Base-by-base conservation (phyloP, 441 rosid species). In the California macrophylla region DNA sequence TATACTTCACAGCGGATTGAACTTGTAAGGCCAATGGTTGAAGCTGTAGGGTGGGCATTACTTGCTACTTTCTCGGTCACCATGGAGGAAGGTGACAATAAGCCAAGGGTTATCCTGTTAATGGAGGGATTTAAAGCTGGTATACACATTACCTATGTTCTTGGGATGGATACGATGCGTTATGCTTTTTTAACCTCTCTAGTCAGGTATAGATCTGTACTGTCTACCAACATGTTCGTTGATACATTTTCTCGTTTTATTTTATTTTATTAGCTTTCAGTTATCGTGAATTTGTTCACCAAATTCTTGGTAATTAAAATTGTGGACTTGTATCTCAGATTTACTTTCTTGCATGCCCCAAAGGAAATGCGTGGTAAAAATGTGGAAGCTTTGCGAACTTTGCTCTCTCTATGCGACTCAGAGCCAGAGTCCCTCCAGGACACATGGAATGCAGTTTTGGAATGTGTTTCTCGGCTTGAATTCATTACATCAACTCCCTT, bases 81-180 rank as follows among this genome's bases (percentile, higher is more conserved):
- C 21, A 92, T 95, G 98, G 99, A 93, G 85, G 99, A 92, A 85
- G 98, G 90, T 81, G 99, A 95, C 47, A 91, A 89, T 82, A 95
- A 91, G 72, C 92, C 94, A 23, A 88, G 96, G 79, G 82, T 95
- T 77, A 78, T 86, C 80, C 92, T 87, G 70, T 95, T 98, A 81
- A 91, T 95, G 97, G 99, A 95, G 82, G 99, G 99, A 68, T 95
- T 95, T 76, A 92, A 85, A 85, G 97, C 98, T 83, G 98, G 97
- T 66, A 95, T 95, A 82, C 93, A 87, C 79, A 87, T 95, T 66
- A 84, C 97, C 0, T 81, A 81, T 82, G 90, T 85, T 85, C 90
- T 95, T 77, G 96, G 97, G 82, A 95, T 95, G 98, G 97, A 92
- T 82, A 95, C 99, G 67, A 92, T 91, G 96, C 98, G 99, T 34